phyloP scores from a whole-genome alignment of 129 eudicot species.

The Ambrosia trifida region DNA sequence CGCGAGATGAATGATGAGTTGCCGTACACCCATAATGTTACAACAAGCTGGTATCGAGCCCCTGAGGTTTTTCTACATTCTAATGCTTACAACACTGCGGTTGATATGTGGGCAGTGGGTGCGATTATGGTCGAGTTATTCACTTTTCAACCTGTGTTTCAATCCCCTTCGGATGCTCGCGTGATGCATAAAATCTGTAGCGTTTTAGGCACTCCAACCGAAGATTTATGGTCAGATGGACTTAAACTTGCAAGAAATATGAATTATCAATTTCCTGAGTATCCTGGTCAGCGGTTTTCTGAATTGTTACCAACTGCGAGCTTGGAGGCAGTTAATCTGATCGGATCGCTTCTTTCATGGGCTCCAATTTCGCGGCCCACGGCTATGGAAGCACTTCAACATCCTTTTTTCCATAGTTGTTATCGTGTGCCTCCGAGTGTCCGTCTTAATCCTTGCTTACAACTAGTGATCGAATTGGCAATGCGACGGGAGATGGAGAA shows the following conservation, averaged over 20 bases:
- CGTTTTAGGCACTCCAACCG: conserved; percentile 28
- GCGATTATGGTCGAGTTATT: conserved; percentile 25
- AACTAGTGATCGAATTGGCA: background rate
- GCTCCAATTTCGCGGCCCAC: background rate
- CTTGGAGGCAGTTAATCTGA: background rate
- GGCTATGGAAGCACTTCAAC: background rate
- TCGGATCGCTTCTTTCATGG: conserved; percentile 8
- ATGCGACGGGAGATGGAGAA: background rate
- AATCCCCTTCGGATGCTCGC: background rate
- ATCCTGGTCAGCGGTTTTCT: background rate
- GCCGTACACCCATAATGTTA: too few species aligned
- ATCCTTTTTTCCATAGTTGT: background rate
- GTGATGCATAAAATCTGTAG: conserved; percentile 12
- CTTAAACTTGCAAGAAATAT: conserved; percentile 13
- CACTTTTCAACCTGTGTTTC: background rate
- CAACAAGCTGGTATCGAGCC: too few species aligned
- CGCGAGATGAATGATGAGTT: too few species aligned
- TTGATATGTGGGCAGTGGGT: conserved; percentile 38
- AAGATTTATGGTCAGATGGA: conserved; percentile 16
- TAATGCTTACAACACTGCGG: background rate
- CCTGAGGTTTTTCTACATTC: conserved; percentile 9
- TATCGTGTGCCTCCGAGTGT: too few species aligned
- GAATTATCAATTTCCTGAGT: background rate
- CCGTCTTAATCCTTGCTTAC: background rate
- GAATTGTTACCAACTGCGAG: conserved; percentile 8